Evolutionary conservation across 179 eudicot species (phyloP), one percentile per base, ranked within the genome.

Genomic region (Monotropa hypopitys): DNA sequence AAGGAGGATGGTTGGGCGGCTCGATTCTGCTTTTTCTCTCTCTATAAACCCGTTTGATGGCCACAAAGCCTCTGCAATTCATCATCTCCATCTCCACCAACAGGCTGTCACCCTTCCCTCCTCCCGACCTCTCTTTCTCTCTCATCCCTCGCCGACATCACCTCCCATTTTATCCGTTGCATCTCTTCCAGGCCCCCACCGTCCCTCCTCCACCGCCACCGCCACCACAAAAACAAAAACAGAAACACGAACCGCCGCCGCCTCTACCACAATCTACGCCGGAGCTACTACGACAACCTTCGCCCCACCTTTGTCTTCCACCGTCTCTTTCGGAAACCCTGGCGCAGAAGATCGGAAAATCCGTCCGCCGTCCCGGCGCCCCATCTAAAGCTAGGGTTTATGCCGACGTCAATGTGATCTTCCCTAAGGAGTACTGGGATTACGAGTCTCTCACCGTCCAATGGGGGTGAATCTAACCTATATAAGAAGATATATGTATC

Each of bases 261-360:
- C 72, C 75, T 7, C 63, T 9, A 57, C 13, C 63, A 20, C 67
- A 12, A 28, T 28, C 67, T 30, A 20, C 38, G 43, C 33, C 74
- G 21, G 49, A 70, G 4, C 50, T 73, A 15, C 77, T 82, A 47
- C 50, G 76, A 33, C 81, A 79, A 80, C 67, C 80, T 0, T 20
- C 78, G 77, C 65, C 57, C 76, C 79, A 77, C 26, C 57, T 72
- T 9, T 76, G 78, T 40, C 79, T 81, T 68, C 47, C 85, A 35
- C 76, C 49, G 33, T 43, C 63, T 12, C 40, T 56, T 9, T 11
- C 80, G 15, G 97, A 88, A 75, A 83, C 89, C 82, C 93, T 94
- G 96, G 92, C 98, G 77, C 97, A 90, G 82, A 88, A 92, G 91
- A 94, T 94, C 65, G 96, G 90, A 7, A 94, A 92, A 83, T 78